phyloP scores from a whole-genome alignment of 129 eudicot genomes.

The Artemisia argyi region DNA sequence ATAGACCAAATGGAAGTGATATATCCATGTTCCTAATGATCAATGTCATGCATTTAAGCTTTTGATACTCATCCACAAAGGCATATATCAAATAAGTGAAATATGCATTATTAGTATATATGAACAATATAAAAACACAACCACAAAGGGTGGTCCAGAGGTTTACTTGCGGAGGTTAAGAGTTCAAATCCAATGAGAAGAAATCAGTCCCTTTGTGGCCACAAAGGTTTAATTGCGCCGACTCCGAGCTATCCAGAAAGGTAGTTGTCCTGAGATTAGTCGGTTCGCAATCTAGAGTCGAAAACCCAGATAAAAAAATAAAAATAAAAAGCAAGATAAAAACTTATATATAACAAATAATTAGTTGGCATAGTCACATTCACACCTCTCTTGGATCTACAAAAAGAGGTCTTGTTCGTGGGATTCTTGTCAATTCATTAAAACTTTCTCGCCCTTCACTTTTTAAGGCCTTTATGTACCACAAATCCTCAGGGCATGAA shows the following conservation, averaged over 20 bases:
- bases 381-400: slow-evolving; percentile 80
- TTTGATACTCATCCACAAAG: neutral
- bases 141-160: no score
- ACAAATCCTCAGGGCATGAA: slow-evolving; percentile 59
- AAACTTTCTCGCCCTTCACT: slow-evolving; percentile 27
- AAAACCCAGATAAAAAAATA: no score
- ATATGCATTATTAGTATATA: slow-evolving; percentile 16
- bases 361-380: slow-evolving; percentile 32
- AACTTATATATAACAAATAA: slow-evolving; percentile 16
- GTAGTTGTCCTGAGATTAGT: no score
- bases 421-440: slow-evolving; percentile 39
- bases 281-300: no score
- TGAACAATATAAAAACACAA: slow-evolving; percentile 14
- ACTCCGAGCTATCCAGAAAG: no score
- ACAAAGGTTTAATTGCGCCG: no score
- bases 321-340: no score
- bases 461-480: slow-evolving; percentile 59
- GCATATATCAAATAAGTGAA: neutral
- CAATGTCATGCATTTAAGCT: neutral
- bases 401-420: slow-evolving; percentile 48
- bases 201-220: no score
- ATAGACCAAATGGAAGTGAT: neutral
- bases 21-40: neutral
- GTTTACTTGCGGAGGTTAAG: no score
- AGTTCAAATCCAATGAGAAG: no score